phyloP scores from a whole-genome alignment of 257 asterid genomes.

The Ophiorrhiza pumila region DNA sequence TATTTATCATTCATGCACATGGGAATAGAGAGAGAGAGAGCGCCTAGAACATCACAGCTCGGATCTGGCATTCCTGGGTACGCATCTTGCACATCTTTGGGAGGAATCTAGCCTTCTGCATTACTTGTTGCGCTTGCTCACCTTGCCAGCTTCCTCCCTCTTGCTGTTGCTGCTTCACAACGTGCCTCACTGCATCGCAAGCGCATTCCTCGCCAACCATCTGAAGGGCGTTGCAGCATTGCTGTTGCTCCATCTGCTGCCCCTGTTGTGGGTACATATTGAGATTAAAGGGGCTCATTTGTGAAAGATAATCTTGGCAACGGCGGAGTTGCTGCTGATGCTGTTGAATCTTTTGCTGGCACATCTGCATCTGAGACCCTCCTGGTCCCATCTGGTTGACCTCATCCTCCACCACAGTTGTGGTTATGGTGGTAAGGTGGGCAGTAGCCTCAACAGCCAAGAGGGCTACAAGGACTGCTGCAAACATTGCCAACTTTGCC shows the following conservation, averaged over 20 bases:
- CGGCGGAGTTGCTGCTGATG: conserved; percentile 1
- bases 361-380: conserved; percentile 7
- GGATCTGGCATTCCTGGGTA: no score
- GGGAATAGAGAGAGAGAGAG: no score
- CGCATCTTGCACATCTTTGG: no score
- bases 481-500: conserved; percentile 22
- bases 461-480: conserved; percentile 22
- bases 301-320: conserved; percentile 23
- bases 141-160: no score
- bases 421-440: conserved; percentile 24
- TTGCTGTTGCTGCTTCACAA: conserved; percentile 29
- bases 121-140: no score
- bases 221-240: conserved; percentile 35
- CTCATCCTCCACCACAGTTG: conserved; percentile 14
- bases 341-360: conserved; percentile 8
- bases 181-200: conserved; percentile 37
- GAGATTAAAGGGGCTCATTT: neutral
- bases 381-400: conserved; percentile 1
- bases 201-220: conserved; percentile 31
- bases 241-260: conserved; percentile 10
- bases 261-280: conserved; percentile 1
- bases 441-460: conserved; percentile 18
- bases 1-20: neutral
- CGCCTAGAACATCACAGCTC: no score
- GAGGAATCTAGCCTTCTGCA: no score